Percentiles rank a stretch among this genome's conserved stretches.
Conservation (phyloP, 2,329 filamentous ascomycete species). For the Lachnellula willkommii region DNA sequence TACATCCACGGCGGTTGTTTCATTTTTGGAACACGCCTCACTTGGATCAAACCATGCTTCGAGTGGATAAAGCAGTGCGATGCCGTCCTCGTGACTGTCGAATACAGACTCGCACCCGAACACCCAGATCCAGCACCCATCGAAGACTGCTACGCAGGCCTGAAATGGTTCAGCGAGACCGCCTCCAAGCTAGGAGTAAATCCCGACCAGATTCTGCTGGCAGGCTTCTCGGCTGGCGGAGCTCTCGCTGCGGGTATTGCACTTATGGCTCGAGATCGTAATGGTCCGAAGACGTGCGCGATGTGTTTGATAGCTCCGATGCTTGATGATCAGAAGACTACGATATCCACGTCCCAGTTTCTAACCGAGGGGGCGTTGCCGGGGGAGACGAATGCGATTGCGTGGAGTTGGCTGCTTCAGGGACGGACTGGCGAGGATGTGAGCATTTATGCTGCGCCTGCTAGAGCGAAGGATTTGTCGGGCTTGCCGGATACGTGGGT, state of each 20-base stretch:
- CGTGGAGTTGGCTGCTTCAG: not conserved
- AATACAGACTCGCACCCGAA: conserved; percentile 51
- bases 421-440: not conserved
- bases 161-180: conserved; percentile 21
- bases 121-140: conserved; percentile 49
- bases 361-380: not conserved
- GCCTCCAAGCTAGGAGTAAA: conserved; percentile 32
- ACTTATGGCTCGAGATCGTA: conserved; percentile 34
- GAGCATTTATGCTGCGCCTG: conserved; percentile 4
- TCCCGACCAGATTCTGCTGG: conserved; percentile 41
- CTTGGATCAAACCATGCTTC: not conserved
- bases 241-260: conserved; percentile 46
- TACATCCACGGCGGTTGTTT: not conserved
- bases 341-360: conserved; percentile 3
- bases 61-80: not conserved
- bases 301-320: conserved; percentile 29
- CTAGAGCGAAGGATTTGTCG: conserved; percentile 6
- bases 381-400: not conserved
- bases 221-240: conserved; percentile 47
- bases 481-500: conserved; percentile 9
- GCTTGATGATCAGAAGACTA: conserved; percentile 23
- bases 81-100: conserved; percentile 36
- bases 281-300: conserved; percentile 19
- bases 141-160: conserved; percentile 35
- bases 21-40: not conserved